phyloP scores from a whole-genome alignment of 257 asterid genomes.

The Ajuga chamaepitys region DNA sequence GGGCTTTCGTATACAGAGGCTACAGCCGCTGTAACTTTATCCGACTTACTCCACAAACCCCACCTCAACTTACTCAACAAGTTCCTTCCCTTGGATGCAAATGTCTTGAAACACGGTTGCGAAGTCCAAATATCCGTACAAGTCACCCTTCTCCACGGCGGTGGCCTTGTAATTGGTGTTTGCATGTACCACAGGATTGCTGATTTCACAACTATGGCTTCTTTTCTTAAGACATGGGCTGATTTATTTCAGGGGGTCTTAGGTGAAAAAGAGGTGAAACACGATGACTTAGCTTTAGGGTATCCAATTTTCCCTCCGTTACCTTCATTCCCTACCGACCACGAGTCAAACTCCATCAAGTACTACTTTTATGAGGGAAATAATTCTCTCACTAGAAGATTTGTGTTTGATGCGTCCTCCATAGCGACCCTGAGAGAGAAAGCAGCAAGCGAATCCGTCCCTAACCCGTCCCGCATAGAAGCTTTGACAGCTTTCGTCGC shows the following conservation, averaged over 20 bases:
- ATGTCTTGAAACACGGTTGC: not conserved
- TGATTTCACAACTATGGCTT: not conserved
- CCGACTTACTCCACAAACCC: not conserved
- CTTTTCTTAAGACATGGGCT: conserved; percentile 1
- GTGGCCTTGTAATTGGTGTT: conserved; percentile 2
- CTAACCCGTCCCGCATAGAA: not conserved
- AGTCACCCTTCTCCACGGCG: too few species aligned
- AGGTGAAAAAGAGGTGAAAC: not conserved
- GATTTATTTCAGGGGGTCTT: not conserved
- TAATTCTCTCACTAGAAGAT: not conserved
- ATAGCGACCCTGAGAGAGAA: conserved; percentile 1
- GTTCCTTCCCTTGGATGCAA: not conserved
- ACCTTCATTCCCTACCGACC: not conserved
- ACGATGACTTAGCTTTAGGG: not conserved
- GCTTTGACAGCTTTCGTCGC: not conserved
- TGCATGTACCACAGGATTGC: not conserved
- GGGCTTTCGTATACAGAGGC: not conserved
- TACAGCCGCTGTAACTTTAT: not conserved
- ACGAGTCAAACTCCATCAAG: not conserved
- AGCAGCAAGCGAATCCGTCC: not conserved
- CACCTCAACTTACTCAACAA: not conserved
- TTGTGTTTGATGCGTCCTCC: conserved; percentile 1
- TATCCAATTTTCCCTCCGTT: conserved; percentile 1
- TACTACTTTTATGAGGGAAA: not conserved
- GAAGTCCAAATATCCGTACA: not conserved